Percentiles rank a stretch among this genome's conserved stretches.
Evolutionary conservation across 495 filamentous ascomycete genomes (phyloP).

Genomic region (Hypoxylon cercidicola): DNA sequence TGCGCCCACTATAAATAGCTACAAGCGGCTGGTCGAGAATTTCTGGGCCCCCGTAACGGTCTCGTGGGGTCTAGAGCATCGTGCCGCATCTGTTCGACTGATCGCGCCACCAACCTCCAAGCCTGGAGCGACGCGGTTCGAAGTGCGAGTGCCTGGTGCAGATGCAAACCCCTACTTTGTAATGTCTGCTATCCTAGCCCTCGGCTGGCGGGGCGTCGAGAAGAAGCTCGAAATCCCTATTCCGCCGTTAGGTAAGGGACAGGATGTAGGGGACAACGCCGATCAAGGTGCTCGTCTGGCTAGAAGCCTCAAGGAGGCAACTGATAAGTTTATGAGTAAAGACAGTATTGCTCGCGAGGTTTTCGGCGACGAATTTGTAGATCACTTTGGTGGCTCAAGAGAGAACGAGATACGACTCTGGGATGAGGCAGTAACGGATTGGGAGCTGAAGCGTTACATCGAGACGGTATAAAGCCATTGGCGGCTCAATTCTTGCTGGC

Average conservation of each 20-base stretch:
- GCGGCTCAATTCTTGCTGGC: neutral
- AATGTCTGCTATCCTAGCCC: constrained; percentile 83
- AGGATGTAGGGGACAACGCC: constrained; percentile 74
- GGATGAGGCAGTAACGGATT: constrained; percentile 96
- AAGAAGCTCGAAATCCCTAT: constrained; percentile 85
- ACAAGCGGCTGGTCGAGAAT: constrained; percentile 97
- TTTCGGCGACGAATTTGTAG: constrained; percentile 94
- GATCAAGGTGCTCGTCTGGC: constrained; percentile 80
- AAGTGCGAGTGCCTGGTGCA: constrained; percentile 89
- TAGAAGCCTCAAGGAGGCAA: constrained; percentile 84
- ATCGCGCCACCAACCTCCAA: constrained; percentile 88
- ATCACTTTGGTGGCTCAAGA: constrained; percentile 92
- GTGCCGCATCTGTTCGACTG: constrained; percentile 87
- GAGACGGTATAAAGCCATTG: constrained; percentile 67
- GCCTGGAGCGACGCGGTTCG: constrained; percentile 86
- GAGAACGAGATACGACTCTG: constrained; percentile 90
- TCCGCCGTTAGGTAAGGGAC: constrained; percentile 83
- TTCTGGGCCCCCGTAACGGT: constrained; percentile 99
- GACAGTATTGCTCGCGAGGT: constrained; percentile 90
- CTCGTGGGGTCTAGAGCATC: constrained; percentile 95
- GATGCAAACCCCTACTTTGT: constrained; percentile 91
- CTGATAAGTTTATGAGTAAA: constrained; percentile 72
- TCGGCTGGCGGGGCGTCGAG: constrained; percentile 90
- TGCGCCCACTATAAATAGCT: constrained; percentile 94
- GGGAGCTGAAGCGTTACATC: constrained; percentile 80